Base-by-base conservation (phyloP, 345 rosid genomes). In the Euclidium syriacum region DNA sequence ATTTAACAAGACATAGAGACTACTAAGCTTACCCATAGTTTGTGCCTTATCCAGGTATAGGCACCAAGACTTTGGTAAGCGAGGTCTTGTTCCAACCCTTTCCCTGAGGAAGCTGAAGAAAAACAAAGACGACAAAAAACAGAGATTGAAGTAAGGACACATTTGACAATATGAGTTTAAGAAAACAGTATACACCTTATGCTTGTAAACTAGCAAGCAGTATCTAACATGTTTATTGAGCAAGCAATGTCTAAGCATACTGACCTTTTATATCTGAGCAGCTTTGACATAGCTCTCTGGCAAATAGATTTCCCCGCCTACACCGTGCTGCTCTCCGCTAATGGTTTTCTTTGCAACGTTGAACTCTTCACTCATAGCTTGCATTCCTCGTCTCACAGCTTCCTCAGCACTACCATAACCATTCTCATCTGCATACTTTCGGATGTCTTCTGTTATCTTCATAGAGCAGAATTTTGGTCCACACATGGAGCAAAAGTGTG, bases 401-500 rank as follows among this genome's bases (percentile, higher is more conserved):
- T 95, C 99, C 64, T 90, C 99, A 5, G 88, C 81, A 64, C 56
- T 83, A 19, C 96, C 97, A 72, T 94, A 90, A 61, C 97, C 97
- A 73, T 94, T 92, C 81, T 87, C 89, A 76, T 90, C 96, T 23
- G 97, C 97, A 61, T 90, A 95, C 78, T 83, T 95, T 18, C 99
- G 73, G 64, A 95, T 90, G 60, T 95, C 97, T 80, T 95, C 99
- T 4, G 97, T 95, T 77, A 90, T 95, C 97, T 85, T 95, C 99
- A 95, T 95, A 7, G 99, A 95, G 83, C 99, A 95, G 77, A 95
- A 95, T 42, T 95, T 95, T 4, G 96, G 99, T 25, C 99, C 97
- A 30, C 99, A 95, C 97, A 95, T 88, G 22, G 97, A 95, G 78
- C 99, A 95, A 60, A 95, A 95, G 51, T 90, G 97, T 1, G 99